These are phyloP conservation scores for Binderoboletus segoi DNA, from an alignment of 1,284 basidiomycete species.

Conservation along the genomic window DNA sequence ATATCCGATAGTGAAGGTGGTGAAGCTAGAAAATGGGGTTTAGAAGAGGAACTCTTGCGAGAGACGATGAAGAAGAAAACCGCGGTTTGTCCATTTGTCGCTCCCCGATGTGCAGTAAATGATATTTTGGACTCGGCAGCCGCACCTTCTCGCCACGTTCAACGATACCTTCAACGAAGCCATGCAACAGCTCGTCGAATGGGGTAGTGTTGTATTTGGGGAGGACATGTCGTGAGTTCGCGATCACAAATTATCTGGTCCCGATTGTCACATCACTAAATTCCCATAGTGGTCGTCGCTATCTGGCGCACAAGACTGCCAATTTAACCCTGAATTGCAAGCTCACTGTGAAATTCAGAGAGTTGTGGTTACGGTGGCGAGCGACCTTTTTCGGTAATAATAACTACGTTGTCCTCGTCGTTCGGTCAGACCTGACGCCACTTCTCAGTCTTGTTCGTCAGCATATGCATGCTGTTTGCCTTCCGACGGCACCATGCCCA, in stretches of 20 bases:
- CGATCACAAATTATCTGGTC: conserved; percentile 27
- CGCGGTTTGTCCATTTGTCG: conserved; percentile 44
- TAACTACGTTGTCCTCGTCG: conserved; percentile 11
- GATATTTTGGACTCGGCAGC: conserved; percentile 40
- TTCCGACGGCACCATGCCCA: conserved; percentile 49
- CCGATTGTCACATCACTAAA: conserved; percentile 26
- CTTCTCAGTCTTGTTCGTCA: conserved; percentile 35
- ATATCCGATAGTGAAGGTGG: conserved; percentile 53
- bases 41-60: conserved; percentile 57
- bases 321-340: conserved; percentile 74
- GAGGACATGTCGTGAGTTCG: conserved; percentile 69
- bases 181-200: conserved; percentile 78
- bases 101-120: conserved; percentile 12
- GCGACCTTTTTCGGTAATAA: conserved; percentile 64
- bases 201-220: conserved; percentile 77
- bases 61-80: conserved; percentile 58
- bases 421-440: conserved; percentile 23
- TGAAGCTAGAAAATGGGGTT: conserved; percentile 76
- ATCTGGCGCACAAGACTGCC: conserved; percentile 76
- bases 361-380: conserved; percentile 73
- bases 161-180: conserved; percentile 81
- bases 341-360: conserved; percentile 67
- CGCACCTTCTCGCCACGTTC: conserved; percentile 55
- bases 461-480: conserved; percentile 39
- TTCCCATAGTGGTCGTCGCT: conserved; percentile 63